Conservation (phyloP, 2,329 filamentous ascomycete genomes). For the Amphichorda felina region DNA sequence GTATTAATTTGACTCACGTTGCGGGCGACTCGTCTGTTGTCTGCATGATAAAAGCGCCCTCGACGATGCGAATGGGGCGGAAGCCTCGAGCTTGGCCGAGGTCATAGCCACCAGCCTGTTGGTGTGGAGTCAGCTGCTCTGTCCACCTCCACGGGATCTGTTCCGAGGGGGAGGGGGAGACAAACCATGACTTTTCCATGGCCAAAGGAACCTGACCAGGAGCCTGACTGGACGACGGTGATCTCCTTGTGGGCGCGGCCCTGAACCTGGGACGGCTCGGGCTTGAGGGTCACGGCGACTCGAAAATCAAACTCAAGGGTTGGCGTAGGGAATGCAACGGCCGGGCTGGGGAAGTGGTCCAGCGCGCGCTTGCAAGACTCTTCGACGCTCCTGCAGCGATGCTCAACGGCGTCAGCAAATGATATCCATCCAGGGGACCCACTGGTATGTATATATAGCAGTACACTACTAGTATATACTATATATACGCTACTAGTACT, state of each 20-base stretch:
- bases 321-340: constrained; percentile 30
- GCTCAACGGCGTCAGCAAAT: background rate
- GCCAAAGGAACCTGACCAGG: constrained; percentile 36
- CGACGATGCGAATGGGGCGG: constrained; percentile 28
- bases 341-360: constrained; percentile 27
- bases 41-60: constrained; percentile 36
- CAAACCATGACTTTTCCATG: constrained; percentile 32
- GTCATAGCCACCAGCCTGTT: constrained; percentile 30
- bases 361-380: constrained; percentile 24
- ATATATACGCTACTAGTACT: too few relatives aligned
- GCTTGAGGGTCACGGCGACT: constrained; percentile 32
- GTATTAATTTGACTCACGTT: constrained; percentile 18
- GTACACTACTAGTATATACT: too few relatives aligned
- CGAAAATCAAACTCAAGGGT: constrained; percentile 36
- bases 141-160: too few relatives aligned
- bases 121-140: too few relatives aligned
- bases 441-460: too few relatives aligned
- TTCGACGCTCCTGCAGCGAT: constrained; percentile 13
- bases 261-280: constrained; percentile 27
- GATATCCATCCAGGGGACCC: too few relatives aligned
- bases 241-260: constrained; percentile 32
- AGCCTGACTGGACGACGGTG: constrained; percentile 32
- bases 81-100: constrained; percentile 27
- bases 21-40: constrained; percentile 34
- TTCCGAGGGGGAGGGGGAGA: background rate